Conservation (phyloP, 2,329 filamentous ascomycete genomes). For the Penicillium brasilianum region DNA sequence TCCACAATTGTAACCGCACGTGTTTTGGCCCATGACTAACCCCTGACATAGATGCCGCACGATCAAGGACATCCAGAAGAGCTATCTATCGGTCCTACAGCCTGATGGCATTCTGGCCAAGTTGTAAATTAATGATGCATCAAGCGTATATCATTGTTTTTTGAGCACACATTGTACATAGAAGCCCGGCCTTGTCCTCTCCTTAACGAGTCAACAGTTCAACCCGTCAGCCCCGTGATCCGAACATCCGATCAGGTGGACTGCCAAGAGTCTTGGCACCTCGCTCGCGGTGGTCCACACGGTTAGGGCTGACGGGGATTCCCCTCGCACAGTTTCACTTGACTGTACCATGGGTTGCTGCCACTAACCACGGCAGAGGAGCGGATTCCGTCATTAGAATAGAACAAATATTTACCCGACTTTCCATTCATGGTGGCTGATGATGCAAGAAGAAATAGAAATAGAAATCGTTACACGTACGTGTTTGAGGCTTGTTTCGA, state of each 20-base stretch:
- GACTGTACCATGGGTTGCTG: not conserved
- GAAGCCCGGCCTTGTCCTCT: not conserved
- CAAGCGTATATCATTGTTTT: not conserved
- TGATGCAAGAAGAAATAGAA: not conserved
- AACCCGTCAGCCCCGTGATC: not conserved
- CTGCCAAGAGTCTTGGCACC: constrained; percentile 29
- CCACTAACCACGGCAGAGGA: not conserved
- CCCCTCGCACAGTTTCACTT: not conserved
- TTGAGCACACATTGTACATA: not conserved
- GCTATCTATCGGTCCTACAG: constrained; percentile 36
- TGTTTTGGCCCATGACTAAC: not conserved
- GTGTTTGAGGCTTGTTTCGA: constrained; percentile 9
- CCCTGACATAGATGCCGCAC: constrained; percentile 31
- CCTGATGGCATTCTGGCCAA: constrained; percentile 37
- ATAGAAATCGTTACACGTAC: not conserved
- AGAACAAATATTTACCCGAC: not conserved
- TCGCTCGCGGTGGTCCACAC: not conserved
- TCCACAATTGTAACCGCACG: not conserved
- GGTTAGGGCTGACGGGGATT: constrained; percentile 22
- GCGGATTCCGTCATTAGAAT: no score
- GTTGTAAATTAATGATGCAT: constrained; percentile 20
- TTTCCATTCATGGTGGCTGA: not conserved
- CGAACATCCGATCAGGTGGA: constrained; percentile 17
- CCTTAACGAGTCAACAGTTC: not conserved
- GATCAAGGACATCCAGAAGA: constrained; percentile 36